Evolutionary conservation across 2,329 filamentous ascomycete species (phyloP), one percentile per base, ranked within the genome.

Genomic region (Xylariaceae sp.): DNA sequence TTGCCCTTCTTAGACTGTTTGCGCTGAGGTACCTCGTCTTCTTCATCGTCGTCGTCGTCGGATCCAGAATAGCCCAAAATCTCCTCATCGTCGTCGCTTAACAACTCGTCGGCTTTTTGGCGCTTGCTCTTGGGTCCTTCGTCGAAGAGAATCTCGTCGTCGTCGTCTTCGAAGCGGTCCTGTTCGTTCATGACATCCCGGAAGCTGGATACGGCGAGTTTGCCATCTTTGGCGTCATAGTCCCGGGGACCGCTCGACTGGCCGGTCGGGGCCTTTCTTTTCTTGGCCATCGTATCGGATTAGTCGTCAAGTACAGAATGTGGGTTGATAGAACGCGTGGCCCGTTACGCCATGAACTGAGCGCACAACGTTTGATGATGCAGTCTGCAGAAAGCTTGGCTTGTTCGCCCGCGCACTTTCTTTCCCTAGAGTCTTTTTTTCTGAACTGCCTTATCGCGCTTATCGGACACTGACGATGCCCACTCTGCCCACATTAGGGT

Each of bases 101-200:
- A 30, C 4, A 63, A 30, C 59, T 86, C 80, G 60, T 82, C 75
- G 67, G 86, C 88, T 68, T 88, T 85, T 69, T 87, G 81, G 65
- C 90, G 86, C 77, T 97, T 97, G 35, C 86, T 86, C 45, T 85
- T 83, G 11, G 88, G 90, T 39, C 82, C 88, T 66, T 96, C 91
- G 35, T 96, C 90, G 44, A 99, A 81, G 69, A 93, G 75, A 63
- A 99, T 86, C 71, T 90, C 88, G 75, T 99, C 94, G 65, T 89
- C 85, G 64, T 92, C 88, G 61, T 92, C 80, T 69, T 93, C 90
- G 73, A 96, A 96, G 72, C 96, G 91, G 73, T 99, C 94, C 73
- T 96, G 91, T 1, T 92, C 95, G 73, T 97, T 88, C 65, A 92
- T 90, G 67, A 99, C 88, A 75, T 96, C 91, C 74, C 93, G 87